phyloP scores from a whole-genome alignment of 2,329 filamentous ascomycete genomes.

The Cordyceps tenuipes region DNA sequence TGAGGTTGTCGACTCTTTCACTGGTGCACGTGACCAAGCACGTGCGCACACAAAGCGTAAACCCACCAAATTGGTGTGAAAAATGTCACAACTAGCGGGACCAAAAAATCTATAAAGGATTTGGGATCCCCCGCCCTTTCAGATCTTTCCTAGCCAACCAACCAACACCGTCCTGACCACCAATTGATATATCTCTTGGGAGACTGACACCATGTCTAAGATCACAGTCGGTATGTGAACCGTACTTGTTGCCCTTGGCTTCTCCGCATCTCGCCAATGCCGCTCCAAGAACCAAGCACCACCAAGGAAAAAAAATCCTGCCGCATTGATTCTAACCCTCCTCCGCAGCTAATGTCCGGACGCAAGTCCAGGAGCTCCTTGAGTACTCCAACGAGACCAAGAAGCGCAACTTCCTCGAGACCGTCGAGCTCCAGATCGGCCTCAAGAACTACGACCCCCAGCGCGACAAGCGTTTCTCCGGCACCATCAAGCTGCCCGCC shows the following conservation, averaged over 20 bases:
- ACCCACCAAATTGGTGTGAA: conserved; percentile 12
- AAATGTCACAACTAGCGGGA: conserved; percentile 12
- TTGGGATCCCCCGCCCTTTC: conserved; percentile 13
- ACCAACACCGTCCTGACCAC: conserved; percentile 41
- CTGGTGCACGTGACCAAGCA: conserved; percentile 22
- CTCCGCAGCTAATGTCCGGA: conserved; percentile 73
- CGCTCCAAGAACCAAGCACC: not conserved
- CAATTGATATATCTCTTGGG: conserved; percentile 73
- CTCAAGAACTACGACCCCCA: conserved; percentile 99
- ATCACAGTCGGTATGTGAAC: conserved; percentile 60
- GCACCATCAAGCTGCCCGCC: conserved; percentile 90
- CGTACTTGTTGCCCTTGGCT: not conserved
- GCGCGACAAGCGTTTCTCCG: conserved; percentile 99
- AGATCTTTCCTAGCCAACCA: conserved; percentile 17
- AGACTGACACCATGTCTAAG: conserved; percentile 85
- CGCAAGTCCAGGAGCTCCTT: conserved; percentile 87
- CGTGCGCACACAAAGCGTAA: conserved; percentile 21
- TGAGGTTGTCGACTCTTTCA: conserved; percentile 1
- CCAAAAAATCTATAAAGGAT: conserved; percentile 18
- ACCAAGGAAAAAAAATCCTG: not conserved
- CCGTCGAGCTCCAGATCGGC: conserved; percentile 85
- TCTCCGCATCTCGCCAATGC: not conserved
- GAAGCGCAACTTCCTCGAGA: conserved; percentile 98
- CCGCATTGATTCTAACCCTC: conserved; percentile 28
- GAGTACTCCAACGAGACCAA: conserved; percentile 91